Base-by-base conservation (phyloP, 2,329 filamentous ascomycete species). In the Colletotrichum liaoningense region DNA sequence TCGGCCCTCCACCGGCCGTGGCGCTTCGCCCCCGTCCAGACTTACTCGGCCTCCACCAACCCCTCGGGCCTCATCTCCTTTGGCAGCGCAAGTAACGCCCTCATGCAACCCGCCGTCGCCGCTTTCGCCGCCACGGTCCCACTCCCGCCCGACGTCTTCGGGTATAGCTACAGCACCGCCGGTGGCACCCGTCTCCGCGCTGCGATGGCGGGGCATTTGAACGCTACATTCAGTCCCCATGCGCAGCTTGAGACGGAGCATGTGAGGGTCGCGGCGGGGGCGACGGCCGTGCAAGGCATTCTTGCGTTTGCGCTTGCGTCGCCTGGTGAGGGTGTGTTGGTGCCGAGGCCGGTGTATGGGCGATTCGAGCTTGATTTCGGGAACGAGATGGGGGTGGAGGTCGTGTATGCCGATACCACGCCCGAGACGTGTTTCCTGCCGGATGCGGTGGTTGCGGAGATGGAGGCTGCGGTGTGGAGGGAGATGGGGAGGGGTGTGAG, bases 341-440 rank as follows among this genome's bases (percentile, higher is more conserved):
- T 82, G 1, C 83, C 82, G 38, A 77, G 81, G 1, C 85, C 85
- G 1, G 79, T 84, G 6, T 89, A 89, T 65, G 86, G 87, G 4
- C 84, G 84, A 2, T 88, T 89, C 69, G 82, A 87, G 49, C 79
- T 84, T 3, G 88, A 89, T 73, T 85, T 89, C 42, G 81, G 81
- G 0, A 81, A 85, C 30, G 83, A 85, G 54, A 80, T 72, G 67
- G 72, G 72, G 0, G 79, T 84, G 3, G 78, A 79, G 9, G 82
- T 89, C 0, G 81, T 88, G 0, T 88, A 88, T 55, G 84, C 81
- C 9, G 83, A 84, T 3, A 82, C 82, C 0, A 81, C 85, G 64
- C 84, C 85, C 12, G 79, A 81, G 2, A 84, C 87, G 2, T 80
- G 79, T 6, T 86, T 89, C 62, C 83, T 86, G 70, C 84, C 84